phyloP scores from a whole-genome alignment of 805 yeast genomes.

The Jamesozyma hellenica region DNA sequence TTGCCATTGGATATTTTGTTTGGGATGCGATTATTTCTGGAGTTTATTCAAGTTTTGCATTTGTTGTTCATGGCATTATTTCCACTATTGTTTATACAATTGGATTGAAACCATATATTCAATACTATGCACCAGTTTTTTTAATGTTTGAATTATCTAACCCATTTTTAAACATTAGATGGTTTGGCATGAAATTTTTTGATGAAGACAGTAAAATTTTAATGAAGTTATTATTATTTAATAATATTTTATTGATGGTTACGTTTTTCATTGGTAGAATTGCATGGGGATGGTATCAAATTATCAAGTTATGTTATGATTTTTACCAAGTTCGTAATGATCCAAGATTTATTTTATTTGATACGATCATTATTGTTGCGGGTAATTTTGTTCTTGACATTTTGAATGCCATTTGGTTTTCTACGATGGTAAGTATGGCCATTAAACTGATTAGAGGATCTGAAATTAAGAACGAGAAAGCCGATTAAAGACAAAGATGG shows the following conservation, averaged over 20 bases:
- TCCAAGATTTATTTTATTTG: conserved; percentile 38
- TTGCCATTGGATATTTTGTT: conserved; percentile 66
- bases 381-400: conserved; percentile 50
- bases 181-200: conserved; percentile 48
- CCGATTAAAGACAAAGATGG: too few species aligned
- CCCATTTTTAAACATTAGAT: conserved; percentile 80
- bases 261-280: conserved; percentile 67
- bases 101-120: conserved; percentile 58
- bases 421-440: conserved; percentile 64
- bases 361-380: conserved; percentile 27
- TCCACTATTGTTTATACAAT: conserved; percentile 63
- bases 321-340: conserved; percentile 34
- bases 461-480: neutral
- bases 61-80: conserved; percentile 60
- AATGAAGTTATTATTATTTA: conserved; percentile 23
- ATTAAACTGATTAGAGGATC: conserved; percentile 22
- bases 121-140: conserved; percentile 70
- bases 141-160: conserved; percentile 76
- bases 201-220: conserved; percentile 33
- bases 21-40: conserved; percentile 74
- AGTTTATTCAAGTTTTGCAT: conserved; percentile 50
- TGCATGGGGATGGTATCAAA: conserved; percentile 73
- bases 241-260: conserved; percentile 40
- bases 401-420: conserved; percentile 72
- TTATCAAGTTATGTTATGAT: conserved; percentile 38